Base-by-base conservation (phyloP, 441 rosid species). In the Populus tomentosa region DNA sequence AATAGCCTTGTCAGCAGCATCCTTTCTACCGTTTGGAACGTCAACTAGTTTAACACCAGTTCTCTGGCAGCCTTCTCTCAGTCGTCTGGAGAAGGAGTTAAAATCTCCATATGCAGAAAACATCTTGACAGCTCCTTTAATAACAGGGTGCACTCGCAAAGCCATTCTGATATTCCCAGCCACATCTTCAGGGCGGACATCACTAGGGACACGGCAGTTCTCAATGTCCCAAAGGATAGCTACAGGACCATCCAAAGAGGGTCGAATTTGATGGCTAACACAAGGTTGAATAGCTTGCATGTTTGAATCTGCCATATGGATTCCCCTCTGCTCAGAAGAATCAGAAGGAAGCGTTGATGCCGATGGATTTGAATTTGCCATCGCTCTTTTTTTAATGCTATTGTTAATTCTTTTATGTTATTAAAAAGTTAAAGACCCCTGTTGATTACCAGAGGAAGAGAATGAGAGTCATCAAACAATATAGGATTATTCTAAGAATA, bases 61-160 rank as follows among this genome's bases (percentile, higher is more conserved):
- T 87, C 95, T 92, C 77, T 96, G 99, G 83, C 95, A 92, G 13
- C 99, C 99, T 85, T 96, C 99, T 82, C 99, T 88, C 20, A 96
- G 91, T 0, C 98, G 80, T 73, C 97, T 92, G 7, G 99, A 97
- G 70, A 96, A 96, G 35, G 91, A 85, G 80, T 94, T 96, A 83
- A 94, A 96, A 88, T 96, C 99, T 10, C 99, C 99, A 23, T 89
- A 96, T 6, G 99, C 99, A 18, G 97, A 92, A 85, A 96, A 96
- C 77, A 77, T 74, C 84, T 85, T 78, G 20, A 96, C 94, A 14
- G 93, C 86, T 28, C 98, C 98, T 71, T 81, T 85, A 24, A 94
- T 88, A 72, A 88, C 83, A 33, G 98, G 97, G 77, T 94, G 99
- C 53, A 96, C 89, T 9, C 86, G 87, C 80, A 96, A 82, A 74